Base-by-base conservation (phyloP, 1,139 yeast species). In the Candida sojae region DNA sequence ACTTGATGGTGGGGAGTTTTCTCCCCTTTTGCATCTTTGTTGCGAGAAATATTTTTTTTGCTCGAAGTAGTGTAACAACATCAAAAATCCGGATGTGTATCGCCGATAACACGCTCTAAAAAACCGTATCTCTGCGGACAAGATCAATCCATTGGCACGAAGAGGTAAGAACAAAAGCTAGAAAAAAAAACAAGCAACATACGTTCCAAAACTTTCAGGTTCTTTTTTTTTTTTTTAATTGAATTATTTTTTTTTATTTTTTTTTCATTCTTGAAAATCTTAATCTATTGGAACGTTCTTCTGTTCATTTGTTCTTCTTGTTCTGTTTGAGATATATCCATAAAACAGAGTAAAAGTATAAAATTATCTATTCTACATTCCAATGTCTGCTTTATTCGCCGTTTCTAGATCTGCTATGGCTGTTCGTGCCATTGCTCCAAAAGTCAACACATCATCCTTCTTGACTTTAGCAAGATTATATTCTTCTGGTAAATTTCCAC, bases 401-500 rank as follows among this genome's bases (percentile, higher is more conserved):
- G 66, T 69, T 43, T 56, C 69, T 44, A 68, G 71, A 64, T 46
- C 58, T 28, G 60, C 71, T 39, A 59, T 59, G 53, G 63, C 63
- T 42, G 48, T 57, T 31, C 66, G 68, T 53, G 57, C 63, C 48
- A 48, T 53, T 44, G 57, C 58, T 40, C 46, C 50, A 46, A 59
- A 42, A 54, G 52, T 52, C 56, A 51, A 53, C 40, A 56, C 59
- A 42, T 44, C 56, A 13, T 56, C 66, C 28, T 55, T 58, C 42
- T 54, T 63, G 46, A 65, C 61, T 50, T 60, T 68, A 58, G 71
- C 70, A 8, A 68, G 80, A 63, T 67, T 69, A 51, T 75, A 75
- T 59, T 66, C 79, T 26, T 70, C 77, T 32, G 71, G 72, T 73
- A 60, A 75, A 58, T 83, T 81, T 64, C 89, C 89, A 38, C 70